Percentiles rank a stretch among this genome's conserved stretches.
Evolutionary conservation across 441 rosid species (phyloP).

Genomic region (Biscutella auriculata): DNA sequence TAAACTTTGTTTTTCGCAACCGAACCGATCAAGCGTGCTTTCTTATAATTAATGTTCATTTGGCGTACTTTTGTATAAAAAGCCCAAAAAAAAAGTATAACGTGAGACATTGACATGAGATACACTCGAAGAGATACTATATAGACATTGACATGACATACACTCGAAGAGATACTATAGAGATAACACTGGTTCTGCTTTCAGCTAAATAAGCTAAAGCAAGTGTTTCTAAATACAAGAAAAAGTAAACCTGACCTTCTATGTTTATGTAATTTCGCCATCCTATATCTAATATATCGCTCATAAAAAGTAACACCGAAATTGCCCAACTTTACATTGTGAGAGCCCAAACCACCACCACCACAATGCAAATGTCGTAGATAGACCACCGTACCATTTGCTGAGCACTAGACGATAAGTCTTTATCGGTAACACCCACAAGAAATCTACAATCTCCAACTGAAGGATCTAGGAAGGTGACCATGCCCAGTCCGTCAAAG

Average conservation of each 20-base stretch:
- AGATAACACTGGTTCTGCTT: background rate
- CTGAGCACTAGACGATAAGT: constrained; percentile 24
- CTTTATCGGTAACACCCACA: constrained; percentile 63
- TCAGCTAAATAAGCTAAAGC: background rate
- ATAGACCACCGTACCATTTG: constrained; percentile 19
- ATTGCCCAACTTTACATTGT: constrained; percentile 31
- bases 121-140: no score
- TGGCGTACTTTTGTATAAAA: no score
- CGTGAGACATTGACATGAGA: no score
- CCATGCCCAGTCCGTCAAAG: constrained; percentile 78
- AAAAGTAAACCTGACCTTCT: background rate
- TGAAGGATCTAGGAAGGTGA: constrained; percentile 76
- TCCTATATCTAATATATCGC: constrained; percentile 13
- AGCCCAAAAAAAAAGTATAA: no score
- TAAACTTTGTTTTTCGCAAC: no score
- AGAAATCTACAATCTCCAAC: constrained; percentile 83
- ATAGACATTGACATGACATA: background rate
- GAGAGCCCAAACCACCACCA: constrained; percentile 29
- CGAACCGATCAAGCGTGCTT: no score
- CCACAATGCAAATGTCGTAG: constrained; percentile 24
- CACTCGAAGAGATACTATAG: background rate
- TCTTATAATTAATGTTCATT: no score
- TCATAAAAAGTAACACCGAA: constrained; percentile 25
- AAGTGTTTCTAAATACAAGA: background rate
- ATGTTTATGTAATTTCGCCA: constrained; percentile 1